Conservation (phyloP, 805 yeast species). For the Diddensiella caesifluorescens region DNA sequence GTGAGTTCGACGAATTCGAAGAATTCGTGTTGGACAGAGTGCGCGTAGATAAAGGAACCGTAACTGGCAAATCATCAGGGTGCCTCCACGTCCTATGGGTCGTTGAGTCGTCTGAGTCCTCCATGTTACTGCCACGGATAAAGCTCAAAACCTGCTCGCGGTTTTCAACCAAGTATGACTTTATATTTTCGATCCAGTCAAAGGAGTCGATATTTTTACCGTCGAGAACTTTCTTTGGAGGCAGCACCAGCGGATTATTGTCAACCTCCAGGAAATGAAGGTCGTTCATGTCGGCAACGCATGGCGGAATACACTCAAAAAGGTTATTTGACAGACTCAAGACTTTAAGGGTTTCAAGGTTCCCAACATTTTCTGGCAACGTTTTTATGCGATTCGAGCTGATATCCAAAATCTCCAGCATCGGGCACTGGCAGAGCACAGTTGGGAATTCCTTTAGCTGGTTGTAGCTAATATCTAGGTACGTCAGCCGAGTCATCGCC, state of each 20-base stretch:
- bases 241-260: conserved; percentile 54
- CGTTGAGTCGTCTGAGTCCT: too few relatives aligned
- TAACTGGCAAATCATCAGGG: too few relatives aligned
- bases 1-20: conserved; percentile 1
- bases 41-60: too few relatives aligned
- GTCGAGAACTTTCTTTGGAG: conserved; percentile 39
- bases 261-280: conserved; percentile 56
- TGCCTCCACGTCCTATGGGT: too few relatives aligned
- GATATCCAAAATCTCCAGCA: conserved; percentile 61
- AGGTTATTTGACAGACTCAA: conserved; percentile 58
- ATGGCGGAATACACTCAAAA: conserved; percentile 50
- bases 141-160: conserved; percentile 2
- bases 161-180: conserved; percentile 37
- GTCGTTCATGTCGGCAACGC: conserved; percentile 45
- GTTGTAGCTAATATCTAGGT: conserved; percentile 64
- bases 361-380: conserved; percentile 43
- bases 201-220: conserved; percentile 36
- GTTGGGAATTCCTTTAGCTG: conserved; percentile 49
- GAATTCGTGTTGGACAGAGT: too few relatives aligned
- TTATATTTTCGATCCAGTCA: conserved; percentile 44
- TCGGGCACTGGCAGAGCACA: conserved; percentile 31
- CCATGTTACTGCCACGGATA: too few relatives aligned
- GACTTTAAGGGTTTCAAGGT: conserved; percentile 42
- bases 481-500: conserved; percentile 42
- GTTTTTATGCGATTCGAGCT: conserved; percentile 49